Evolutionary conservation across 1,284 basidiomycete species (phyloP), one percentile per base, ranked within the genome.

Genomic region (Amylostereum areolatum): DNA sequence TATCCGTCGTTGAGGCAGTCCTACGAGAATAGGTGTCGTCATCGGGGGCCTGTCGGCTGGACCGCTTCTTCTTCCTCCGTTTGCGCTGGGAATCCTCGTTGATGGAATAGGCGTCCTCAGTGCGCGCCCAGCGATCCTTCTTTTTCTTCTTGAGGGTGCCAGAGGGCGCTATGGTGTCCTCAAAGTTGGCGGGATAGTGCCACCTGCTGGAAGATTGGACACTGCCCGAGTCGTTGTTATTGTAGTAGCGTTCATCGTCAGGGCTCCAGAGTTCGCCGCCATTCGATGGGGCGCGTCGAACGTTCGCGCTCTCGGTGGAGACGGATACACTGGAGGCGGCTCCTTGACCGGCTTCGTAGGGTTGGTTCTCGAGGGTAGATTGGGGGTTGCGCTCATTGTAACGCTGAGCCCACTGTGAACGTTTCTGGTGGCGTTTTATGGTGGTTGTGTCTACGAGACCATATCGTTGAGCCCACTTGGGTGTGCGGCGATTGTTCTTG

Each of bases 381-480:
- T 78, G 69, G 0, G 81, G 75, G n/a, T 86, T 75, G 47, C 91
- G 83, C 60, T 95, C 92, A 50, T 89, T 84, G 72, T 92, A 96
- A 48, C 89, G 83, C 50, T 70, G 72, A 4, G 91, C 86, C 93
- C 93, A 97, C 59, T 92, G 87, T 43, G 84, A 89, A 62, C 86
- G 87, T 51, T 77, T 80, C 59, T 85, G 77, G 53, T 85, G 83
- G 61, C 91, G 85, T 58, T 81, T 77, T 60, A 89, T 83, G 57
- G 85, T 81, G 25, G 81, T 72, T 29, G 80, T 84, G 63, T 94
- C 80, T 57, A 97, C 81, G 44, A 97, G 83, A 33, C 93, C 93
- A 62, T 90, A 91, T 53, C 85, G 82, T 65, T 92, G 77, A 0
- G 89, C 90, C 95, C 95, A 98, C 64, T 96, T 93, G 12, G 95